Conservation (phyloP, 2,329 filamentous ascomycete species). For the Gnomoniopsis smithogilvyi region DNA sequence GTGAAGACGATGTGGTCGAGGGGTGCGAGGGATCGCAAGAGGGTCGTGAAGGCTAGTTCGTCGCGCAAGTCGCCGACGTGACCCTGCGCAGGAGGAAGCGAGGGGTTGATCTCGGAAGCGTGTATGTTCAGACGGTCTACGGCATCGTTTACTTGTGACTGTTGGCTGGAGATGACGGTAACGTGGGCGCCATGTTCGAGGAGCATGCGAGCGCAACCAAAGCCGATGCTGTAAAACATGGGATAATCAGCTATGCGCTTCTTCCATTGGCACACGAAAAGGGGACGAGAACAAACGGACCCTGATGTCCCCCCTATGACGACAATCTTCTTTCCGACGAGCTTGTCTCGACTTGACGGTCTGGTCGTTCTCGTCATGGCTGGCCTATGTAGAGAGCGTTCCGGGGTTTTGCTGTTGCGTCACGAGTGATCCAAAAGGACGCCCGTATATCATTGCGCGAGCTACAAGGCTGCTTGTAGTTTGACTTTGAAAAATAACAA, state of each 20-base stretch:
- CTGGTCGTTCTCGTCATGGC: background rate
- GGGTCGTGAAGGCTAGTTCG: conserved; percentile 29
- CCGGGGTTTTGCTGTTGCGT: too few relatives aligned
- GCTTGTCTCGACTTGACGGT: conserved; percentile 25
- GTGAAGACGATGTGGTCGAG: conserved; percentile 37
- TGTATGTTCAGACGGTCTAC: conserved; percentile 24
- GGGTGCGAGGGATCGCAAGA: conserved; percentile 29
- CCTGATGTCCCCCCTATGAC: conserved; percentile 36
- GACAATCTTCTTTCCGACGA: conserved; percentile 31
- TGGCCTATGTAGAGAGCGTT: too few relatives aligned
- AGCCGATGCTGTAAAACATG: conserved; percentile 31
- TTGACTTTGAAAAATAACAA: background rate
- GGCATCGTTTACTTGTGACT: conserved; percentile 28
- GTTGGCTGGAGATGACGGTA: conserved; percentile 32
- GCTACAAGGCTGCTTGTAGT: background rate
- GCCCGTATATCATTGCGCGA: too few relatives aligned
- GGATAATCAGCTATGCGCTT: background rate
- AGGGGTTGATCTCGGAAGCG: background rate
- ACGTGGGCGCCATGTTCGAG: conserved; percentile 33
- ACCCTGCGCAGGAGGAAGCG: conserved; percentile 23
- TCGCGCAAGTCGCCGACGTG: conserved; percentile 32
- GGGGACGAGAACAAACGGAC: conserved; percentile 20
- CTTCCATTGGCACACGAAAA: background rate
- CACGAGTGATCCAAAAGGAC: background rate
- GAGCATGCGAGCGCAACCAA: conserved; percentile 33